phyloP scores from a whole-genome alignment of 1,139 yeast species.

The Suhomyces yuchorum region DNA sequence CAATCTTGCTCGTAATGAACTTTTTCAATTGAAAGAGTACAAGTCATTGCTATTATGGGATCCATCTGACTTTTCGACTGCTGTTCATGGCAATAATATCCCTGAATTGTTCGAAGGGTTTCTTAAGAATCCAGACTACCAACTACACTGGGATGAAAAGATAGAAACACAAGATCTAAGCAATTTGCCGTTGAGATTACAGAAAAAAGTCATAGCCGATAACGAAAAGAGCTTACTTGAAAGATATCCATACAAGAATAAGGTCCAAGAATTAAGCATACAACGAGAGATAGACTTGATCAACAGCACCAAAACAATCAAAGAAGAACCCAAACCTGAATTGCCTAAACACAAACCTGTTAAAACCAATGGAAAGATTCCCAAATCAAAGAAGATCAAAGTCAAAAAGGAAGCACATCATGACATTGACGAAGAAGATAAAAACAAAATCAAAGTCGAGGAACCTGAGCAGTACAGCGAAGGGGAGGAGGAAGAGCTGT shows the following conservation, averaged over 20 bases:
- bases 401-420: neutral
- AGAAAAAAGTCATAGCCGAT: constrained; percentile 48
- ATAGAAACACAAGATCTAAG: constrained; percentile 32
- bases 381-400: neutral
- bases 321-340: constrained; percentile 1
- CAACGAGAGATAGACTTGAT: constrained; percentile 28
- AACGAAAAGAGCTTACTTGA: constrained; percentile 35
- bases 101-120: constrained; percentile 44
- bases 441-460: constrained; percentile 2
- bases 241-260: constrained; percentile 41
- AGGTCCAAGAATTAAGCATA: constrained; percentile 29
- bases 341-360: neutral
- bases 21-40: constrained; percentile 61
- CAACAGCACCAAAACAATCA: constrained; percentile 8
- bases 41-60: constrained; percentile 63
- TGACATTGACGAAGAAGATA: constrained; percentile 1
- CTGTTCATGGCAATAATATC: constrained; percentile 18
- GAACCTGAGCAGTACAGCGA: constrained; percentile 11
- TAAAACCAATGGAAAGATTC: neutral
- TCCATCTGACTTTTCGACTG: constrained; percentile 47
- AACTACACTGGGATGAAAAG: constrained; percentile 38
- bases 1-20: constrained; percentile 48
- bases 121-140: constrained; percentile 29
- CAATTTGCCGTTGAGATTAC: constrained; percentile 44
- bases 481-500: constrained; percentile 14